Base-by-base conservation (phyloP, 306 rosid genomes). In the Potentilla sterilis region DNA sequence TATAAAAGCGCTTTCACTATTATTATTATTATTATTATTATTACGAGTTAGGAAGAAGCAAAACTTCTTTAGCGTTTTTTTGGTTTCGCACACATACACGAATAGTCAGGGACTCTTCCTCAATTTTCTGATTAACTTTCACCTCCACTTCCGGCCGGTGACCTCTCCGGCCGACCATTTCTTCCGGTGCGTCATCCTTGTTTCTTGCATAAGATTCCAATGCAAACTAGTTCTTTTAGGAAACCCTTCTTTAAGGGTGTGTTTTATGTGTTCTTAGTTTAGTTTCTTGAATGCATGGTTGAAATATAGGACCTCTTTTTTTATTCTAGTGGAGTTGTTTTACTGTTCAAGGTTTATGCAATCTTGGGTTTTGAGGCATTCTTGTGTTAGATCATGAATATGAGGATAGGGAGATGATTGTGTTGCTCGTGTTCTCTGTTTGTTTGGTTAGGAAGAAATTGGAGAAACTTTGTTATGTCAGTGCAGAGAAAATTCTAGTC, bases 381-480 rank as follows among this genome's bases (percentile, higher is more conserved):
- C 14, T 57, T 58, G 38, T 28, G 1, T 24, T 61, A 46, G 61
- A 61, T 24, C 15, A 28, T 22, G 66, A 38, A 62, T 21, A 75
- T 58, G 70, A 58, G 6, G 55, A 42, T 69, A 5, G 34, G 19
- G 68, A 34, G n/a, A n/a, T 37, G 18, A 16, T 28, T 58, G 40
- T 58, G 19, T 58, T 48, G 61, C 9, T 64, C 18, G 21, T 70
- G 70, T 9, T 43, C 37, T 63, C 11, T 34, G 44, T 63, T 78
- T 71, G 81, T 34, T 78, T 71, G 81, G 65, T 78, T 78, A 38
- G 24, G 8, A 28, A 49, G 72, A 71, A 61, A 78, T 62, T 11
- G 18, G 19, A 62, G 68, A 15, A 35, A 7, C 43, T 24, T 65
- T 15, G 65, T 13, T 7, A 5, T 4, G 6, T 14, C 24, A 48